Evolutionary conservation across 805 yeast genomes (phyloP).

Genomic region (Sugiyamaella chiloensis): DNA sequence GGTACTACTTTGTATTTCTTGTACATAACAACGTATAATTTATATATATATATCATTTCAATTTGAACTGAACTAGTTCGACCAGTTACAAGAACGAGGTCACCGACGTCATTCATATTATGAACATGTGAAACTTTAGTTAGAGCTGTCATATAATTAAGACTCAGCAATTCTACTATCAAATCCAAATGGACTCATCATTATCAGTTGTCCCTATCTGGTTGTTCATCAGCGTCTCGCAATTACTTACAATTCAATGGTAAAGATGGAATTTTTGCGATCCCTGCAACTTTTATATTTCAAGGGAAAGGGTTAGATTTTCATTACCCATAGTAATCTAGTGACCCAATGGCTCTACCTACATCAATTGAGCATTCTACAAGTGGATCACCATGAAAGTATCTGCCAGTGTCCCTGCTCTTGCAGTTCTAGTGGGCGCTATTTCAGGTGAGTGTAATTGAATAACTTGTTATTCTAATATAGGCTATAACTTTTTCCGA

Average conservation of each 20-base stretch:
- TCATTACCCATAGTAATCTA: no score
- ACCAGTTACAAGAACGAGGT: background rate
- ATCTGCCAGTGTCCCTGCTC: background rate
- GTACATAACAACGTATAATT: background rate
- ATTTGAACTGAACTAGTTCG: background rate
- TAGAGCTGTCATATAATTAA: no score
- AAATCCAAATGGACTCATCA: conserved; percentile 29
- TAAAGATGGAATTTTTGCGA: no score
- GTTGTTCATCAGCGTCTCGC: conserved; percentile 31
- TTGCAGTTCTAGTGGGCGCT: conserved; percentile 3
- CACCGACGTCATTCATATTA: no score
- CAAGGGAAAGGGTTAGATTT: no score
- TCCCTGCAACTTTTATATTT: no score
- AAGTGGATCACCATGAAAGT: conserved; percentile 6
- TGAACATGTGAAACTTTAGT: no score
- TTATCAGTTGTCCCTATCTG: conserved; percentile 37
- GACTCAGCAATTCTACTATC: conserved; percentile 34
- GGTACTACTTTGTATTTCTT: background rate
- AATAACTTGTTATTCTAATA: background rate
- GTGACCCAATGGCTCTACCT: no score
- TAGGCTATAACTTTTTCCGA: conserved; percentile 8
- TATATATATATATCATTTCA: background rate
- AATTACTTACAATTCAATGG: no score
- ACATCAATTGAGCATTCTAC: no score
- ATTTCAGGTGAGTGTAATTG: conserved; percentile 1